A percentile compares a stretch with the other conserved stretches of the same genome.
These are phyloP conservation scores for Mrakia gelida DNA, from an alignment of 768 basidiomycete genomes.

Conservation along the genomic window DNA sequence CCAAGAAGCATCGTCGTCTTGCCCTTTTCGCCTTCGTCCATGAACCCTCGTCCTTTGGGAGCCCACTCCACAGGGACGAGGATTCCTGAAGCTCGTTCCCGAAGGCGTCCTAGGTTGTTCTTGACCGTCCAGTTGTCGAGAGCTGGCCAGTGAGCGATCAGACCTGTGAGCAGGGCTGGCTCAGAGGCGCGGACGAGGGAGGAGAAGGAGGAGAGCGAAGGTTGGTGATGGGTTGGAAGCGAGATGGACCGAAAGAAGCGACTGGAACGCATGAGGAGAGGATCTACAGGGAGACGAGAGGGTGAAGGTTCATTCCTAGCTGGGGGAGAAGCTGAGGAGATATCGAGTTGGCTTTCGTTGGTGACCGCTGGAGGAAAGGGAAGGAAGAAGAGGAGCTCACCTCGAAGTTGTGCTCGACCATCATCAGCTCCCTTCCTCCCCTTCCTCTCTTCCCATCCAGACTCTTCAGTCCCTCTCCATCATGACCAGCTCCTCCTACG, in stretches of 20 bases:
- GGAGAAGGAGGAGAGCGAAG: background rate
- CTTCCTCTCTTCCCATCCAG: background rate
- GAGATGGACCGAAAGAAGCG: background rate
- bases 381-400: background rate
- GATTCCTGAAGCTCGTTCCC: background rate
- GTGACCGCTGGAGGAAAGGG: background rate
- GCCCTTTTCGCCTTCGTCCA: slow-evolving; percentile 22
- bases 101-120: slow-evolving; percentile 15
- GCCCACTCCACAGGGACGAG: slow-evolving; percentile 19
- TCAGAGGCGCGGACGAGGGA: background rate
- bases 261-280: background rate
- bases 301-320: background rate
- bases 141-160: slow-evolving; percentile 24
- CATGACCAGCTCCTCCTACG: background rate
- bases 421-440: background rate
- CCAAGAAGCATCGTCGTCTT: slow-evolving; percentile 17
- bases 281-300: too few species aligned
- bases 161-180: slow-evolving; percentile 11
- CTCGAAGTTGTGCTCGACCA: background rate
- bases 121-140: slow-evolving; percentile 20
- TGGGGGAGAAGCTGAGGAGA: background rate
- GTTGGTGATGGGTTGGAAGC: background rate
- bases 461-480: background rate
- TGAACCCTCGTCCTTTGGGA: slow-evolving; percentile 8
- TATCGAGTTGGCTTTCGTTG: background rate